phyloP scores from a whole-genome alignment of 2,329 filamentous ascomycete genomes.

The Pestalotiopsis sp. region DNA sequence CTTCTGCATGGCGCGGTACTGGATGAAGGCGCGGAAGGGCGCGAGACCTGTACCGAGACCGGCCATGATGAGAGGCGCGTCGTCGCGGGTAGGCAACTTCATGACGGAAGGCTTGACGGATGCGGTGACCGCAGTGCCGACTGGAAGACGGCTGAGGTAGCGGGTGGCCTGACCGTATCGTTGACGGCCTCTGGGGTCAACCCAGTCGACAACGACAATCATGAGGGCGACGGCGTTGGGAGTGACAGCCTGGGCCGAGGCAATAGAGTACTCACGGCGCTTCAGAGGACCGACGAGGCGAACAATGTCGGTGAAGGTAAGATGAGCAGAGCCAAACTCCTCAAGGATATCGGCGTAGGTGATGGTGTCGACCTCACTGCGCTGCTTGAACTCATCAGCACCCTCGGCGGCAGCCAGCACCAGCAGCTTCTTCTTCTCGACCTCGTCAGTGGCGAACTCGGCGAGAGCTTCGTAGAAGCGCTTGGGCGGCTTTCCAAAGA shows the following conservation, averaged over 20 bases:
- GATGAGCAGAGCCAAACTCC: slow-evolving; percentile 88
- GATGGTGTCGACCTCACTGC: slow-evolving; percentile 86
- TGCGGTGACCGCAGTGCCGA: slow-evolving; percentile 81
- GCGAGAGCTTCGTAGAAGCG: slow-evolving; percentile 94
- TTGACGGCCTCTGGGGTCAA: slow-evolving; percentile 82
- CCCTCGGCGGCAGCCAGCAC: slow-evolving; percentile 78
- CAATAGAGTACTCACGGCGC: slow-evolving; percentile 98
- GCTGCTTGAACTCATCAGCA: slow-evolving; percentile 87
- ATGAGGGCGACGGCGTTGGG: slow-evolving; percentile 89
- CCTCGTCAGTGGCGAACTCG: slow-evolving; percentile 81
- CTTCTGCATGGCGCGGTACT: slow-evolving; percentile 98
- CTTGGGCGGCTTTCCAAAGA: slow-evolving; percentile 96
- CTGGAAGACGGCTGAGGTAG: slow-evolving; percentile 77
- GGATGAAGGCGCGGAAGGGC: slow-evolving; percentile 98
- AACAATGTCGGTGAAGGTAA: slow-evolving; percentile 84
- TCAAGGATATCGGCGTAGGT: slow-evolving; percentile 90
- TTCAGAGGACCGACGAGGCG: slow-evolving; percentile 91
- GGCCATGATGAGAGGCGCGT: slow-evolving; percentile 96
- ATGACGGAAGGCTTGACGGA: slow-evolving; percentile 98
- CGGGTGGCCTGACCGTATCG: slow-evolving; percentile 92
- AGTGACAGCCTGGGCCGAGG: slow-evolving; percentile 92
- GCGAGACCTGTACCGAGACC: slow-evolving; percentile 97
- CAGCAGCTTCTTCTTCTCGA: slow-evolving; percentile 79
- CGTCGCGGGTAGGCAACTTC: slow-evolving; percentile 90
- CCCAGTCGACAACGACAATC: slow-evolving; percentile 97